These are phyloP conservation scores for Linum usitatissimum DNA, from an alignment of 345 rosid genomes.

Conservation along the genomic window DNA sequence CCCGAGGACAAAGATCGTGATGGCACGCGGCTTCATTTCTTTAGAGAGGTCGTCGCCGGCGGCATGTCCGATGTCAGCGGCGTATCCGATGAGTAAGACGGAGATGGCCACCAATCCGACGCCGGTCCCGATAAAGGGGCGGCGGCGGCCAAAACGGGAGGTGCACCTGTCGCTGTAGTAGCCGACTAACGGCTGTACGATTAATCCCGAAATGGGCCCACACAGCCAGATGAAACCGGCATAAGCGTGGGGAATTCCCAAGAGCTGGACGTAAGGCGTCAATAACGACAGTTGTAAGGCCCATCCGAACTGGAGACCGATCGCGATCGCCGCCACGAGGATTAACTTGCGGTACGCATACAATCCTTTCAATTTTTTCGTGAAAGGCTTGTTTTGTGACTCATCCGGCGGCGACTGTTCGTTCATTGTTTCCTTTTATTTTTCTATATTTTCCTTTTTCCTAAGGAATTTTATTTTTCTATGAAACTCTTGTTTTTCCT, in stretches of 20 bases:
- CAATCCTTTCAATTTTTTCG: no score
- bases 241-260: neutral
- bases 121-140: neutral
- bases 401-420: neutral
- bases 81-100: constrained; percentile 6
- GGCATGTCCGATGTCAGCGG: neutral
- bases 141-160: constrained; percentile 9
- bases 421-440: neutral
- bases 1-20: neutral
- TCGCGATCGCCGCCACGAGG: neutral
- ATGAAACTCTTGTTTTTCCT: no score
- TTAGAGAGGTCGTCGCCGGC: constrained; percentile 3
- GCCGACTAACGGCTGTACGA: constrained; percentile 3
- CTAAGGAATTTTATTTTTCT: no score
- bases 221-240: constrained; percentile 3
- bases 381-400: no score
- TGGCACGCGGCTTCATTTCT: neutral
- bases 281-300: neutral
- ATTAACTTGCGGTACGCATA: no score
- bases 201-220: constrained; percentile 3
- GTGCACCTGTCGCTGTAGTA: constrained; percentile 4
- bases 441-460: no score
- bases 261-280: constrained; percentile 1
- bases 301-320: constrained; percentile 2
- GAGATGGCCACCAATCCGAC: neutral